A percentile compares a stretch with the other conserved stretches of the same genome.
Conservation (phyloP, 805 yeast species). For the Yamadazyma ubonensis region DNA sequence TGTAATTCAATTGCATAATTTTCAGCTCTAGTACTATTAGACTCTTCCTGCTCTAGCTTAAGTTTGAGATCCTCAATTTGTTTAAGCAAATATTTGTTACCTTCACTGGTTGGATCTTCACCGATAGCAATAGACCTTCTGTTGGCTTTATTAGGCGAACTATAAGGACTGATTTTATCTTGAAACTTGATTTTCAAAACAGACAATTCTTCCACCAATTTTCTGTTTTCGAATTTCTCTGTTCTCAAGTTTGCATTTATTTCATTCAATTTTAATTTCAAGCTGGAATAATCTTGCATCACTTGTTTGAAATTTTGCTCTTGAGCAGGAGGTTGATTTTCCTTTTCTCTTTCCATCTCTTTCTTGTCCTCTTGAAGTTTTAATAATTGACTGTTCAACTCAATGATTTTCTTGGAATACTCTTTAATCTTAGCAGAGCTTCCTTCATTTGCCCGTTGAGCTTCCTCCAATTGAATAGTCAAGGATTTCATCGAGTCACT, state of each 20-base stretch:
- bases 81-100: constrained; percentile 23
- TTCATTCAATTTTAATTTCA: constrained; percentile 54
- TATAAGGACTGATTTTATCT: constrained; percentile 16
- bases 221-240: constrained; percentile 46
- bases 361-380: constrained; percentile 21
- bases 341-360: constrained; percentile 31
- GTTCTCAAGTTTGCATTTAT: constrained; percentile 47
- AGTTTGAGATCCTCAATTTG: constrained; percentile 50
- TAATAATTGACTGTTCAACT: constrained; percentile 22
- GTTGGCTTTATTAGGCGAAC: constrained; percentile 26
- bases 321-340: constrained; percentile 31
- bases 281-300: constrained; percentile 44
- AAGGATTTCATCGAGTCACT: constrained; percentile 4
- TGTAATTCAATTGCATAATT: constrained; percentile 45
- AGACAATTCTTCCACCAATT: constrained; percentile 54
- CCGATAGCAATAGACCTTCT: constrained; percentile 36
- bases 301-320: constrained; percentile 23
- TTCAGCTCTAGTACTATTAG: constrained; percentile 52
- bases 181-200: constrained; percentile 53
- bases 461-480: constrained; percentile 6
- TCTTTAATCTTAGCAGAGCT: constrained; percentile 16
- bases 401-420: constrained; percentile 27
- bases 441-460: constrained; percentile 2
- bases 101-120: constrained; percentile 23
- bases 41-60: constrained; percentile 51